phyloP scores from a whole-genome alignment of 305 asterid genomes.

The Lippia alba region DNA sequence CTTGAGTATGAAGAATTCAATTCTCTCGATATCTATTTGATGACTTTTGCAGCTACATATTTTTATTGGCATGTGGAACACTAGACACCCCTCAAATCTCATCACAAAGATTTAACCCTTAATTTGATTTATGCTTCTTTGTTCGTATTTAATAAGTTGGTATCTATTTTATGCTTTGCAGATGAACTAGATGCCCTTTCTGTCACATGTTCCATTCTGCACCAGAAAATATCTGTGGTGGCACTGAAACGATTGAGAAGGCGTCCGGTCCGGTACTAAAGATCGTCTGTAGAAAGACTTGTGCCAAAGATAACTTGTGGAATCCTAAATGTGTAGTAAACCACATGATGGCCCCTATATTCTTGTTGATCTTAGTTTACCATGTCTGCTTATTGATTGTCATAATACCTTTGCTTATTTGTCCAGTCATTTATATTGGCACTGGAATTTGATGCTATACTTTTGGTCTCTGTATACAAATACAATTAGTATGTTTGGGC shows the following conservation, averaged over 20 bases:
- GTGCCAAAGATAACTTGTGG: background rate
- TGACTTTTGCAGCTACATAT: no score
- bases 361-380: background rate
- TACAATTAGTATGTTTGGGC: background rate
- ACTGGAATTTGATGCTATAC: background rate
- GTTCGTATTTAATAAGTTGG: background rate
- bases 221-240: constrained; percentile 29
- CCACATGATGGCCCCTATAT: constrained; percentile 17
- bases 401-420: constrained; percentile 5
- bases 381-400: background rate
- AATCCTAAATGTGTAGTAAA: constrained; percentile 28
- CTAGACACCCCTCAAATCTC: no score
- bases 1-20: no score
- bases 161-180: constrained; percentile 28
- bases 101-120: background rate
- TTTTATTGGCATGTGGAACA: no score
- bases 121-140: no score
- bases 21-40: no score
- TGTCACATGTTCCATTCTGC: constrained; percentile 20
- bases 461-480: constrained; percentile 15
- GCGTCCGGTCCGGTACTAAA: background rate
- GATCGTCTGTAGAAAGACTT: constrained; percentile 16
- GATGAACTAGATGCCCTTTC: constrained; percentile 27
- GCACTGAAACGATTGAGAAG: constrained; percentile 21
- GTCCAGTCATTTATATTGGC: background rate